These are phyloP conservation scores for Balakata baccata DNA, from an alignment of 345 rosid species.

Conservation along the genomic window DNA sequence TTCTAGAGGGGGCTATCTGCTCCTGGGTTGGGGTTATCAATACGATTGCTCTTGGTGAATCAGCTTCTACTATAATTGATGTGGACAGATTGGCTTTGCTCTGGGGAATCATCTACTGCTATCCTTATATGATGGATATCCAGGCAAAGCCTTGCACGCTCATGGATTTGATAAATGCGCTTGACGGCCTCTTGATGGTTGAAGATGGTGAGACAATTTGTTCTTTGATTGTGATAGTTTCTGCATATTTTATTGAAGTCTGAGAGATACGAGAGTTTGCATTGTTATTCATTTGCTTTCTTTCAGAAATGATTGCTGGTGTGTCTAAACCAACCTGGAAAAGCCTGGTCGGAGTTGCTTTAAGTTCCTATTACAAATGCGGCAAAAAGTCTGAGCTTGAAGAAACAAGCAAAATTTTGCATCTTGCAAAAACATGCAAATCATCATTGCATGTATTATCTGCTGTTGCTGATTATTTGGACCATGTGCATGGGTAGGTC, in stretches of 20 bases:
- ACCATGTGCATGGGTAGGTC: slow-evolving; percentile 57
- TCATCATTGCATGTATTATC: slow-evolving; percentile 61
- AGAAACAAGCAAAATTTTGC: slow-evolving; percentile 51
- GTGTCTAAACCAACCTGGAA: slow-evolving; percentile 55
- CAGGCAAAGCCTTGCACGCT: slow-evolving; percentile 42
- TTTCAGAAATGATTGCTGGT: slow-evolving; percentile 55
- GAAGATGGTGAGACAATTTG: slow-evolving; percentile 44
- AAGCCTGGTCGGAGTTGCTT: slow-evolving; percentile 65
- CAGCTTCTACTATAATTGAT: slow-evolving; percentile 34
- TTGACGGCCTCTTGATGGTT: slow-evolving; percentile 43
- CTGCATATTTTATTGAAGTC: background rate
- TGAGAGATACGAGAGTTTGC: background rate
- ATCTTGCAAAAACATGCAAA: slow-evolving; percentile 56
- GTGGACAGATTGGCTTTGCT: slow-evolving; percentile 48
- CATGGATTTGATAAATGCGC: slow-evolving; percentile 48
- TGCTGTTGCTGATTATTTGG: slow-evolving; percentile 78
- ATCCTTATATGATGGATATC: slow-evolving; percentile 42
- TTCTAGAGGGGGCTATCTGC: slow-evolving; percentile 37
- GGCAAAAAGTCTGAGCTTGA: slow-evolving; percentile 29
- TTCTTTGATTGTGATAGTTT: background rate
- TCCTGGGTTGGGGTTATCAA: slow-evolving; percentile 32
- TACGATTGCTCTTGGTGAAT: slow-evolving; percentile 27
- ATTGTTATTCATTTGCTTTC: slow-evolving; percentile 11
- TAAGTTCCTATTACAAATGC: slow-evolving; percentile 48
- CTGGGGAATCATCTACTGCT: slow-evolving; percentile 72